Percentiles rank a stretch among this genome's conserved stretches.
Conservation (phyloP, 1,139 yeast genomes). For the Sugiyamaella novakii region DNA sequence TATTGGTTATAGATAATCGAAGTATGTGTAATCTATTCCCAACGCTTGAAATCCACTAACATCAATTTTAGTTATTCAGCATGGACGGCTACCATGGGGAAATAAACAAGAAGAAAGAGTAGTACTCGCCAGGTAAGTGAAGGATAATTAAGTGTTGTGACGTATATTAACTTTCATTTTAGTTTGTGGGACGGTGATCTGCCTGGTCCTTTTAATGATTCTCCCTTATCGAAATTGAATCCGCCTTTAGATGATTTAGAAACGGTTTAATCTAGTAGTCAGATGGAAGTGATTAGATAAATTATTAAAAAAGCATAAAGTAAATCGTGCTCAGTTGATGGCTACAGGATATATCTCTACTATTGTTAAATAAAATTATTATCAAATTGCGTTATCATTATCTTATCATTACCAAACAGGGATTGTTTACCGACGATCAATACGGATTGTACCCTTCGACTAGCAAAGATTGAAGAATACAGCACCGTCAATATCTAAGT, state of each 20-base stretch:
- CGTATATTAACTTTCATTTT: not conserved
- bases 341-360: too few species aligned
- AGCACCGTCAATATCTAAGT: too few species aligned
- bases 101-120: conserved; percentile 20
- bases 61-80: conserved; percentile 21
- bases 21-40: conserved; percentile 10
- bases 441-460: too few species aligned
- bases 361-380: too few species aligned
- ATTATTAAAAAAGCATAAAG: not conserved
- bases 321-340: not conserved
- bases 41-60: too few species aligned
- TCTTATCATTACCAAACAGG: not conserved
- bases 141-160: not conserved
- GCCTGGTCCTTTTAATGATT: conserved; percentile 18
- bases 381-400: too few species aligned
- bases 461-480: too few species aligned
- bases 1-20: conserved; percentile 23
- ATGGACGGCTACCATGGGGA: conserved; percentile 24
- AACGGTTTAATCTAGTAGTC: not conserved
- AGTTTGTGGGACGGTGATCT: conserved; percentile 23
- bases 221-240: conserved; percentile 14
- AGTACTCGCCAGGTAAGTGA: conserved; percentile 20
- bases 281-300: not conserved
- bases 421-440: not conserved
- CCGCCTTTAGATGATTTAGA: conserved; percentile 16